These are phyloP conservation scores for Periconia macrospinosa DNA, from an alignment of 2,329 filamentous ascomycete species.

Conservation along the genomic window DNA sequence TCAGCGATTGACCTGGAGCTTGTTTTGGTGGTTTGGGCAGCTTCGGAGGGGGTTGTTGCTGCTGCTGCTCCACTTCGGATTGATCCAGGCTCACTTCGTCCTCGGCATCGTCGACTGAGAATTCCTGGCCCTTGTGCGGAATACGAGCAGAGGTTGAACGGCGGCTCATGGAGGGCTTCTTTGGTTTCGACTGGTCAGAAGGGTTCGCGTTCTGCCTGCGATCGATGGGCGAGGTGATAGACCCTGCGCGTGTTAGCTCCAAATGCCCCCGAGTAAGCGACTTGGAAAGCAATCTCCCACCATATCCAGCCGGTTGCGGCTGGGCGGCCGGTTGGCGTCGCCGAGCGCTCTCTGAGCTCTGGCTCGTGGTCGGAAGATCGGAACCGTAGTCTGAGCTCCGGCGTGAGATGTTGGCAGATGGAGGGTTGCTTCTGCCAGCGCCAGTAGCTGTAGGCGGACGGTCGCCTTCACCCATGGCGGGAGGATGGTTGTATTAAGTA, in stretches of 20 bases:
- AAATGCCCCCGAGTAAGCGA: neutral
- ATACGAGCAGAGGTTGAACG: slow-evolving; percentile 74
- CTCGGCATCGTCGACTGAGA: slow-evolving; percentile 87
- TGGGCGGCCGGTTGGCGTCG: slow-evolving; percentile 28
- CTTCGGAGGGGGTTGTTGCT: slow-evolving; percentile 24
- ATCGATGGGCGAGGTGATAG: slow-evolving; percentile 37
- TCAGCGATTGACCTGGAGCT: slow-evolving; percentile 40
- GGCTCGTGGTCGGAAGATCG: slow-evolving; percentile 22
- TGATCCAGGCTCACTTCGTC: slow-evolving; percentile 76
- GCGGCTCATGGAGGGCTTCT: slow-evolving; percentile 73
- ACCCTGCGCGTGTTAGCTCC: slow-evolving; percentile 23
- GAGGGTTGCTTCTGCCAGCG: slow-evolving; percentile 22
- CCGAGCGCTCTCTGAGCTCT: slow-evolving; percentile 30
- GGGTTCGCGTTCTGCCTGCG: slow-evolving; percentile 23
- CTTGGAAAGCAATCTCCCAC: slow-evolving; percentile 19
- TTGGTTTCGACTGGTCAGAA: slow-evolving; percentile 47
- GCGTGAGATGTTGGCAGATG: slow-evolving; percentile 22
- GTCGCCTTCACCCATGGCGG: slow-evolving; percentile 35
- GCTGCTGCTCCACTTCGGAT: slow-evolving; percentile 37
- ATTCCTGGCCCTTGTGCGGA: slow-evolving; percentile 80
- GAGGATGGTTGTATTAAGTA: neutral
- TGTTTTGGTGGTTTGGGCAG: slow-evolving; percentile 22
- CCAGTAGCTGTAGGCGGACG: slow-evolving; percentile 21
- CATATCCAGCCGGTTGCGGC: slow-evolving; percentile 37
- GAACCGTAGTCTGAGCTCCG: slow-evolving; percentile 29